These are phyloP conservation scores for Trichosporon sp. DNA, from an alignment of 1,284 basidiomycete species.

Conservation along the genomic window DNA sequence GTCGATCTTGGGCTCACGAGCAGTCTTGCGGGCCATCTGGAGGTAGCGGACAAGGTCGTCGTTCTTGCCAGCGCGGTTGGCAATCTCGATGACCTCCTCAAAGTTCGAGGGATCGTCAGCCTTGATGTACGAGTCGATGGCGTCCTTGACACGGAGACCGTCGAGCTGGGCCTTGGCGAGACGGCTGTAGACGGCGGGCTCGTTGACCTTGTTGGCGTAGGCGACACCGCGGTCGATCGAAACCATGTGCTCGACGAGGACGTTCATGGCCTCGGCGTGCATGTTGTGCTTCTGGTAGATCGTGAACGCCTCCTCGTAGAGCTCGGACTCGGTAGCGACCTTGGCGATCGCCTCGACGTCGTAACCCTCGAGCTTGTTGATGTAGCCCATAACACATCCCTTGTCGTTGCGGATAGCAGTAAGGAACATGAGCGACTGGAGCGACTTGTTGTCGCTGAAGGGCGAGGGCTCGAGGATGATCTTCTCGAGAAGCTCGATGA, in stretches of 20 bases:
- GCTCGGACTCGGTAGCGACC: slow-evolving; percentile 93
- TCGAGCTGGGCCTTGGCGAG: slow-evolving; percentile 99
- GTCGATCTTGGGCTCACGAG: slow-evolving; percentile 97
- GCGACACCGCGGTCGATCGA: slow-evolving; percentile 96
- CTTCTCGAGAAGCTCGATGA: slow-evolving; percentile 98
- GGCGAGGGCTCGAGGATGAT: slow-evolving; percentile 96
- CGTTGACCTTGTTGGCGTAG: slow-evolving; percentile 95
- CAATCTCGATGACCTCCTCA: slow-evolving; percentile 94
- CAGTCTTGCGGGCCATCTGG: slow-evolving; percentile 98
- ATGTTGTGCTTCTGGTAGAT: slow-evolving; percentile 95
- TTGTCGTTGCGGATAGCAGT: slow-evolving; percentile 98
- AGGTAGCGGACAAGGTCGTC: slow-evolving; percentile 97
- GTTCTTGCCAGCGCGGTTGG: slow-evolving; percentile 93
- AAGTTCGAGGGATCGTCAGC: slow-evolving; percentile 96
- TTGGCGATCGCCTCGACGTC: slow-evolving; percentile 93
- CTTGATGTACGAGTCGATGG: slow-evolving; percentile 99
- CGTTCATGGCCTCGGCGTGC: slow-evolving; percentile 93
- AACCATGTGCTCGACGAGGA: slow-evolving; percentile 97
- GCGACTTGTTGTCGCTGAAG: slow-evolving; percentile 94
- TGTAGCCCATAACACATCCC: slow-evolving; percentile 97
- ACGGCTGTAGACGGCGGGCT: slow-evolving; percentile 94
- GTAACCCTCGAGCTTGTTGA: slow-evolving; percentile 95
- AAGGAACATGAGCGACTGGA: slow-evolving; percentile 91
- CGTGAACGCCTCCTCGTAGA: slow-evolving; percentile 95
- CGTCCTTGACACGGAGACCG: slow-evolving; percentile 96